Evolutionary conservation across 2,329 filamentous ascomycete genomes (phyloP), one percentile per base, ranked within the genome.

Genomic region (Alternaria triticimaculans): DNA sequence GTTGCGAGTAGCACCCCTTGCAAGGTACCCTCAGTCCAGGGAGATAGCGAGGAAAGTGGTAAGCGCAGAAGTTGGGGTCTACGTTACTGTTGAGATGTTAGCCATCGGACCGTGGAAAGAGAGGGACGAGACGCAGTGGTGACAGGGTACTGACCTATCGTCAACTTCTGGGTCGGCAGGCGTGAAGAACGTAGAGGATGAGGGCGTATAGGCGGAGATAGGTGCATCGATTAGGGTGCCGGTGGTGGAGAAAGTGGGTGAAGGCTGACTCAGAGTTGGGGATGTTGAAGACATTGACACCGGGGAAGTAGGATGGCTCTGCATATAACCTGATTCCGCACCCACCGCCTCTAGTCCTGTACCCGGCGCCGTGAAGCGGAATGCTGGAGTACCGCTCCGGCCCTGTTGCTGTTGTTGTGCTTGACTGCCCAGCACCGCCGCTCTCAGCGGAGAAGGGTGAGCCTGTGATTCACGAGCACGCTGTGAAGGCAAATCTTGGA

Each of bases 1-100:
- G 66, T 30, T 62, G 28, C 53, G 70, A 43, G 33, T 76, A 78
- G 60, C 76, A 79, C 7, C 58, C 51, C 18, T 69, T 26, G 33
- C 76, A 79, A 5, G 76, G 76, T 33, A 65, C 66, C 14, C 49
- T 50, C 26, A 67, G 70, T 5, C 26, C 37, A 3, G 67, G 62
- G 1, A 72, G 55, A 23, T 67, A 55, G 43, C 54, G 69, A n/a
- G 67, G 64, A 46, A 75, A 72, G 58, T 67, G 65, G 55, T 71
- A 68, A 7, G 48, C 8, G 57, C 74, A 77, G 51, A 67, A 67
- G 4, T 68, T 71, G 2, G 64, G 65, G 20, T 62, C 55, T 3
- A 41, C 11, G 14, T 41, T 3, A 14, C 28, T 55, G 25, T n/a
- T 26, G 4, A n/a, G 3, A n/a, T 33, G 41, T 46, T 23, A 58